These are phyloP conservation scores for Paspalum vaginatum DNA, from an alignment of 176 grass and related monocot species.

Conservation along the genomic window DNA sequence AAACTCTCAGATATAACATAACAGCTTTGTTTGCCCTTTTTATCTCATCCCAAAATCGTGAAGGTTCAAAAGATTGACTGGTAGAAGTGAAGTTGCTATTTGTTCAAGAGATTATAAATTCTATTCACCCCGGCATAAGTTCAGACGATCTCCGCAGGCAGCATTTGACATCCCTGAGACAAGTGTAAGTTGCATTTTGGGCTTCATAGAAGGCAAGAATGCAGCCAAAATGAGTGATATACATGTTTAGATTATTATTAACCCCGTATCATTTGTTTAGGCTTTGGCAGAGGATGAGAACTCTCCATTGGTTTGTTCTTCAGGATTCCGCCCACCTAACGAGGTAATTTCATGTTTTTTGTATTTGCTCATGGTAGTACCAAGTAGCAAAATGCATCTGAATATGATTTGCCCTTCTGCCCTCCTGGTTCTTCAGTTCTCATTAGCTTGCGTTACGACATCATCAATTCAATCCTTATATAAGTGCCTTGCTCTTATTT, in stretches of 20 bases:
- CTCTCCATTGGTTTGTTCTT: conserved; percentile 67
- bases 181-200: conserved; percentile 52
- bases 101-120: conserved; percentile 89
- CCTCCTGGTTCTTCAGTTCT: not conserved
- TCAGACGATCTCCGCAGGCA: conserved; percentile 62
- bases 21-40: conserved; percentile 7
- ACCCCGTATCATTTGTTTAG: conserved; percentile 42
- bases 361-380: conserved; percentile 3
- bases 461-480: conserved; percentile 8
- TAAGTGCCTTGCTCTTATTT: not conserved
- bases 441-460: not conserved
- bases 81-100: conserved; percentile 63
- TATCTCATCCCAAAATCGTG: not conserved
- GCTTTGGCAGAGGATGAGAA: conserved; percentile 62
- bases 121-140: conserved; percentile 84
- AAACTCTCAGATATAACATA: not conserved
- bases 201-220: conserved; percentile 22
- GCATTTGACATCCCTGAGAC: conserved; percentile 60
- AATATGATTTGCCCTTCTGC: conserved; percentile 28
- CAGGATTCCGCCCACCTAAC: conserved; percentile 64
- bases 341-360: conserved; percentile 51
- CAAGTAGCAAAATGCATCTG: conserved; percentile 1
- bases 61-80: conserved; percentile 95
- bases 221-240: conserved; percentile 4
- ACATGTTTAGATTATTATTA: conserved; percentile 7